phyloP scores from a whole-genome alignment of 306 rosid genomes.

The Psophocarpus tetragonolobus region DNA sequence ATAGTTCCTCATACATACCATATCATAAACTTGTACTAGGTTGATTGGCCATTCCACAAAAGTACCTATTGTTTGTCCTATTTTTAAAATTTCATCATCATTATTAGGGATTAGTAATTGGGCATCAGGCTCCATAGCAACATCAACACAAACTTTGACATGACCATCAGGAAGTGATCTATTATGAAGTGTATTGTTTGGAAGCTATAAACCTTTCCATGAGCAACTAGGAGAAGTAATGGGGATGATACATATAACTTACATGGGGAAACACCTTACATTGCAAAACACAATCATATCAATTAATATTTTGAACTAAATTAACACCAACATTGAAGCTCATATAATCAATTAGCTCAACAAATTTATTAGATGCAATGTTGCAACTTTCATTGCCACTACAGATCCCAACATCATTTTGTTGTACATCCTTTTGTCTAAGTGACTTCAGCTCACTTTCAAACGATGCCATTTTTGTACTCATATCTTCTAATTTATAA shows the following conservation, averaged over 20 bases:
- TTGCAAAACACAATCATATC: neutral
- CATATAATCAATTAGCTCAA: neutral
- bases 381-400: neutral
- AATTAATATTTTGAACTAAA: neutral
- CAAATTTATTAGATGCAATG: neutral
- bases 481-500: neutral
- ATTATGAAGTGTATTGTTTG: neutral
- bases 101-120: neutral
- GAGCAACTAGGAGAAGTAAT: neutral
- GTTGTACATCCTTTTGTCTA: neutral
- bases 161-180: neutral
- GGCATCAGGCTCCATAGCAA: neutral
- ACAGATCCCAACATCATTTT: neutral
- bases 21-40: neutral
- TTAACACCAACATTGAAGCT: neutral
- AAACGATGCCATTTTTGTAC: neutral
- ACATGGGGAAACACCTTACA: neutral
- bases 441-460: neutral
- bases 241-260: neutral
- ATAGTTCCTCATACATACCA: neutral
- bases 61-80: neutral
- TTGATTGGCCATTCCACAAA: neutral
- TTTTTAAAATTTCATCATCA: neutral
- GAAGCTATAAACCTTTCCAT: neutral
- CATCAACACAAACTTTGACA: neutral